Evolutionary conservation across 257 asterid genomes (phyloP).

Genomic region (Cruciata laevipes): DNA sequence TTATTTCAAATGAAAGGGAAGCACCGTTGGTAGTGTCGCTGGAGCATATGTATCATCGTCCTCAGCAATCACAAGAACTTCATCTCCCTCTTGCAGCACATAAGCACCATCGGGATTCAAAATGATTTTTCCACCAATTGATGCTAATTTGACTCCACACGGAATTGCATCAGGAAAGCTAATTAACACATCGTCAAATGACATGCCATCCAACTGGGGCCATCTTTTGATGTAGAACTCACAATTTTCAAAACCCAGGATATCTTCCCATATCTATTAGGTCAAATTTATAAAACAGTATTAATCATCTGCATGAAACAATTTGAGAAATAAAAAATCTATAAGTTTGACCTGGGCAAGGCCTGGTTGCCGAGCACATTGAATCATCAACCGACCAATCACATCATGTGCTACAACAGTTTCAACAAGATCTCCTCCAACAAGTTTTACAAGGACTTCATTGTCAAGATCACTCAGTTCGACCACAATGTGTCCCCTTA

Average conservation of each 20-base stretch:
- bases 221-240: constrained; percentile 83
- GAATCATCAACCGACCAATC: constrained; percentile 88
- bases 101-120: constrained; percentile 79
- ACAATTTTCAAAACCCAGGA: constrained; percentile 88
- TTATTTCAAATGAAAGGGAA: constrained; percentile 32
- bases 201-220: constrained; percentile 79
- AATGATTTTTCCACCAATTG: constrained; percentile 71
- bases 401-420: constrained; percentile 95
- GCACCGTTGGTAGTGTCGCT: constrained; percentile 65
- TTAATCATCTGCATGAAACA: neutral
- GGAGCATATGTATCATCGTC: constrained; percentile 87
- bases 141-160: constrained; percentile 84
- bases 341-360: constrained; percentile 72
- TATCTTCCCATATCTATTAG: constrained; percentile 87
- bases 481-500: constrained; percentile 80
- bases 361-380: constrained; percentile 95
- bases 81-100: constrained; percentile 82
- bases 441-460: constrained; percentile 84
- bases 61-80: constrained; percentile 87
- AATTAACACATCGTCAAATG: constrained; percentile 75
- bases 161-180: constrained; percentile 91
- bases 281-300: constrained; percentile 18
- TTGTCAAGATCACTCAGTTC: constrained; percentile 90
- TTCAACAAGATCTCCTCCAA: constrained; percentile 88
- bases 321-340: neutral